phyloP scores from a whole-genome alignment of 2,329 filamentous ascomycete species.

The Fusarium cicatricum region DNA sequence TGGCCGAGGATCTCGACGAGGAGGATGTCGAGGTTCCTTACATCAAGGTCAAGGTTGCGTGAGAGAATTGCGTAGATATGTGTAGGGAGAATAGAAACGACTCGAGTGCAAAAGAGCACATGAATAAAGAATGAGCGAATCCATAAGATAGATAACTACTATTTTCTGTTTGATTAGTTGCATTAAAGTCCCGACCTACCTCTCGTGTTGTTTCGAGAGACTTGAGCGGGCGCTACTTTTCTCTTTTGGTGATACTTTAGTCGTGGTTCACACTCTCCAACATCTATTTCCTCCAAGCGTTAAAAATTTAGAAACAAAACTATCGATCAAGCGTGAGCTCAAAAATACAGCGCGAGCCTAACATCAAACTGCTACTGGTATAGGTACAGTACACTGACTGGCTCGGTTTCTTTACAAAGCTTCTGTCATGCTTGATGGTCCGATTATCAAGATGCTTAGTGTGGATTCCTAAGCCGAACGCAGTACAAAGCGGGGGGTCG shows the following conservation, averaged over 20 bases:
- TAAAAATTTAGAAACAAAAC: no score
- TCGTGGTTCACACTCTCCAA: no score
- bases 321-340: no score
- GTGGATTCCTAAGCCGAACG: constrained; percentile 31
- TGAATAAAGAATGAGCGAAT: constrained; percentile 23
- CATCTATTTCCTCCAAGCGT: no score
- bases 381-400: no score
- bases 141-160: constrained; percentile 33
- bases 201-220: no score
- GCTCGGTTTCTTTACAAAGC: constrained; percentile 15
- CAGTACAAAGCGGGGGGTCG: constrained; percentile 35
- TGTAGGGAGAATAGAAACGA: constrained; percentile 23
- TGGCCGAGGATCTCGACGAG: constrained; percentile 84
- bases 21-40: constrained; percentile 98
- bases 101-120: constrained; percentile 24
- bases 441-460: constrained; percentile 33
- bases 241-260: no score
- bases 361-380: no score
- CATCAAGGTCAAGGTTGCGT: constrained; percentile 81
- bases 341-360: no score
- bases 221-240: no score
- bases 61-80: constrained; percentile 12
- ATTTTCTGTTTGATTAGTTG: constrained; percentile 5
- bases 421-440: constrained; percentile 22
- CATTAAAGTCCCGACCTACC: no score